Base-by-base conservation (phyloP, 805 yeast genomes). In the Candida ulmi region DNA sequence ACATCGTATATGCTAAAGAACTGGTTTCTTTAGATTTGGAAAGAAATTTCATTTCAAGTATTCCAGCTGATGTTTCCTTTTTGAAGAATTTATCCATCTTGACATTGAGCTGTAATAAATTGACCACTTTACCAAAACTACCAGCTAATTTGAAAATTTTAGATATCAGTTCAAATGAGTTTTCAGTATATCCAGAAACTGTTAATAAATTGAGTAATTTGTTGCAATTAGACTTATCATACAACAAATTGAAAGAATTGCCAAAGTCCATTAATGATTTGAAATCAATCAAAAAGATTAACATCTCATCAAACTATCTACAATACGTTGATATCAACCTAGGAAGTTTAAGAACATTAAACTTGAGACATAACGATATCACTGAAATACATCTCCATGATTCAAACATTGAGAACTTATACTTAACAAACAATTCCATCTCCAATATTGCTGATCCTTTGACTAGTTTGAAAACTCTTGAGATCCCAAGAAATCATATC, bases 401-500 rank as follows among this genome's bases (percentile, higher is more conserved):
- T 5, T 42, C 50, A 5, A 75, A 72, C 40, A 63, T 88, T 43
- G 91, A 84, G 55, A 80, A 79, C n/a, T 63, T 84, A 18, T 78
- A 79, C 50, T 76, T 87, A 8, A 74, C 91, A 2, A 85, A 85
- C 57, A 88, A 88, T 57, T 74, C 74, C 44, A 80, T 88, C 12
- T 78, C 95, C 0, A 74, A 75, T 13, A 83, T 86, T 55, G 74
- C 76, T 40, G 82, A 78, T 54, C 64, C 72, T 35, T 73, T 86
- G 52, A 74, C 75, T 25, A 74, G 74, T 37, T 64, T 90, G 50
- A 74, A 83, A 52, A 72, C 82, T 13, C 67, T 90, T 30, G 84
- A 82, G 53, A 66, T 88, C 35, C 88, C 84, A 55, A 76, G 83
- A 55, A 90, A 88, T 57, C 97, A 96, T 5, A 76, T 88, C 40